Evolutionary conservation across 1,139 yeast genomes (phyloP), one percentile per base, ranked within the genome.

Genomic region (Martiniozyma asiatica): DNA sequence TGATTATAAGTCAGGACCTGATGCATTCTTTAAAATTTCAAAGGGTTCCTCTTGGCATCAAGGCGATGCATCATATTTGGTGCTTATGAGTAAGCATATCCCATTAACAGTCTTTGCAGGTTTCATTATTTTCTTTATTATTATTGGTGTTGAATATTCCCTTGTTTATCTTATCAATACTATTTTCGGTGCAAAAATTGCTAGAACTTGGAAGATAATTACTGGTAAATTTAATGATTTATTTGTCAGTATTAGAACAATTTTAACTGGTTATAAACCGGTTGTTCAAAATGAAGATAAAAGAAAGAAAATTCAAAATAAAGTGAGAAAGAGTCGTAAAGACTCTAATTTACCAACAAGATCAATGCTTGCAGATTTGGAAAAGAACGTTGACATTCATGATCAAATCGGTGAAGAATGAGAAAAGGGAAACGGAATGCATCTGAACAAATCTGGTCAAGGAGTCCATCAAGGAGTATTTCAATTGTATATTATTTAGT

Each of bases 21-120:
- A 64, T 44, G 67, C 87, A 4, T 82, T 78, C 50, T 81, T 82
- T 55, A 63, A 72, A 29, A 75, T 79, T 33, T 65, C 82, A 1
- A 68, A 71, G 30, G 95, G 94, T 25, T 78, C 89, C 2, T 78
- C 92, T 18, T 84, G 95, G 95, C 94, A 84, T 53, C 56, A 73
- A 47, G 82, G 76, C 43, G 95, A 82, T 54, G 94, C 94, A 16
- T 65, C 72, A 36, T 70, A 79, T 48, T 69, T 82, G 51, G 73
- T 79, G 47, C 59, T 71, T 8, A 59, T 82, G 56, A 81, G 79
- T 17, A 63, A 68, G 40, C 94, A 82, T 54, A 67, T 81, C 40
- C 63, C 72, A 8, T 55, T 77, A 29, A 77, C 85, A 14, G 79
- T 81, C 1, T 50, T 78, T 26, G 70, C 68, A 8, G 92, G 93